Evolutionary conservation across 352 stramenopile genomes (phyloP).

Genomic region (Globisporangium nunn): DNA sequence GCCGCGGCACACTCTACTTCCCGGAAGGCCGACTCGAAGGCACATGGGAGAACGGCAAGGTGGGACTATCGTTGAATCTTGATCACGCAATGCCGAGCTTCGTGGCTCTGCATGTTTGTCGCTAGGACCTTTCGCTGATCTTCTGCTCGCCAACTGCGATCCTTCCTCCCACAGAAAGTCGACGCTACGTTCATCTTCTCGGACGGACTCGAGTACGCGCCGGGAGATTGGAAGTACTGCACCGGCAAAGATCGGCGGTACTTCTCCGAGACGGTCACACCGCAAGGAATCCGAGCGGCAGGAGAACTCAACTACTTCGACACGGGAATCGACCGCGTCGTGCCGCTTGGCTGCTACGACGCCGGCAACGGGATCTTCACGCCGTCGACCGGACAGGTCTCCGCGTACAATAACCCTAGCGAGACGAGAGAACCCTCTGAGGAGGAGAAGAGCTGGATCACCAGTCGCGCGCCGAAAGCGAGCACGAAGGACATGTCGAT

Average conservation of each 20-base stretch:
- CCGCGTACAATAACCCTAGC: conserved; percentile 41
- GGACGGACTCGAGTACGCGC: conserved; percentile 61
- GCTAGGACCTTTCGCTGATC: not conserved
- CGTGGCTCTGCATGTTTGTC: too few relatives aligned
- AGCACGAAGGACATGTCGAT: conserved; percentile 70
- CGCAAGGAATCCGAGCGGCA: conserved; percentile 38
- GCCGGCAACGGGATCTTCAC: conserved; percentile 72
- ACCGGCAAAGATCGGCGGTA: conserved; percentile 52
- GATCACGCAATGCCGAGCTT: too few relatives aligned
- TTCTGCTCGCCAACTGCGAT: not conserved
- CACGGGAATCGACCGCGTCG: conserved; percentile 46
- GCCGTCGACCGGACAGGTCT: conserved; percentile 44
- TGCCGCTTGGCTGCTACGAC: conserved; percentile 68
- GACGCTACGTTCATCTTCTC: conserved; percentile 74
- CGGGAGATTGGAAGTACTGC: conserved; percentile 60
- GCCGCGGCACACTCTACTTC: conserved; percentile 65
- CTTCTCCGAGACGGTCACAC: conserved; percentile 56
- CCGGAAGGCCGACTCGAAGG: conserved; percentile 59
- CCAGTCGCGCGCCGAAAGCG: conserved; percentile 47
- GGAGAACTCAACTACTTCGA: conserved; percentile 73
- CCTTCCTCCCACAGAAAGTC: conserved; percentile 34
- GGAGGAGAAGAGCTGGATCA: conserved; percentile 59
- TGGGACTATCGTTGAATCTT: conserved; percentile 9
- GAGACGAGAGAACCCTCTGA: conserved; percentile 41
- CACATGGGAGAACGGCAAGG: conserved; percentile 61